A percentile compares a stretch with the other conserved stretches of the same genome.
These are phyloP conservation scores for Candida nonsorbophila DNA, from an alignment of 805 yeast species.

Conservation along the genomic window DNA sequence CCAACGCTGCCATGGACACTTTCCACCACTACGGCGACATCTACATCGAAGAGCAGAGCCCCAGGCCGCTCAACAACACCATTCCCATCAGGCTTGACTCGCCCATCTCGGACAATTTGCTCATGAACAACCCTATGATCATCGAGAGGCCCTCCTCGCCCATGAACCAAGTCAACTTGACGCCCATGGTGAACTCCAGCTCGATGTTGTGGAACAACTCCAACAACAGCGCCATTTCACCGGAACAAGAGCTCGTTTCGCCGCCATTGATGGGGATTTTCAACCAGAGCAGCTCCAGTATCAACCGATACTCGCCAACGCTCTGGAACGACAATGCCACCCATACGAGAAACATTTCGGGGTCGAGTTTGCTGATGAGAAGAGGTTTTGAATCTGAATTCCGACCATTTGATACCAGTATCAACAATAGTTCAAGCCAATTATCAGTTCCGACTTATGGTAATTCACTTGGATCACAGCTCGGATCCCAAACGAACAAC, in stretches of 20 bases:
- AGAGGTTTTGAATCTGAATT: not conserved
- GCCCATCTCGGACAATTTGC: too few species aligned
- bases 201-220: too few species aligned
- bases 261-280: not conserved
- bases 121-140: too few species aligned
- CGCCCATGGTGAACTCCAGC: too few species aligned
- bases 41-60: too few species aligned
- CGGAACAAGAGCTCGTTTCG: slow-evolving; percentile 4
- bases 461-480: not conserved
- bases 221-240: slow-evolving; percentile 4
- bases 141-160: too few species aligned
- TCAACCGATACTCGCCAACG: slow-evolving; percentile 1
- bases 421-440: not conserved
- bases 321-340: slow-evolving; percentile 1
- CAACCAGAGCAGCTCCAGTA: not conserved
- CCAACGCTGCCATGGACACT: too few species aligned
- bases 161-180: too few species aligned
- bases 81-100: too few species aligned
- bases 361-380: slow-evolving; percentile 4
- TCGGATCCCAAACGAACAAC: not conserved
- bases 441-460: not conserved
- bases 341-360: slow-evolving; percentile 3
- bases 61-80: too few species aligned
- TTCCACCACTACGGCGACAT: too few species aligned
- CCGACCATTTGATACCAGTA: not conserved